Evolutionary conservation across 768 basidiomycete species (phyloP).

Genomic region (Boletus sensibilis): DNA sequence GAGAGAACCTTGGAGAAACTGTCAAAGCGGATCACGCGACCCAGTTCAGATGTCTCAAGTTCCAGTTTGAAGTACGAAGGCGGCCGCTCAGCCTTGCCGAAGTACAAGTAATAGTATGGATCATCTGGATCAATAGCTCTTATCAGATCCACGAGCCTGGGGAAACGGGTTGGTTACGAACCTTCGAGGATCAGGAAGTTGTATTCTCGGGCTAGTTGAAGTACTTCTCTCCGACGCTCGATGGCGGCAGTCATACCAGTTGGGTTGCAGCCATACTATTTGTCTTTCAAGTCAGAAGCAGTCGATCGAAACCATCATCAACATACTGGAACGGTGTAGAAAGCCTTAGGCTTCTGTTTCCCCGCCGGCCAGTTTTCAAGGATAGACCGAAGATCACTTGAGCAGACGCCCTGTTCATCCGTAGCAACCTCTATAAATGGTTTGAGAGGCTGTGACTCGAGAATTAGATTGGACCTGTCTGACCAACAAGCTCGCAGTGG

Average conservation of each 20-base stretch:
- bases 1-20: constrained; percentile 84
- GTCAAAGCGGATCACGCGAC: constrained; percentile 85
- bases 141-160: background rate
- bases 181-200: constrained; percentile 87
- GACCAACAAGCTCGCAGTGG: constrained; percentile 59
- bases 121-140: constrained; percentile 51
- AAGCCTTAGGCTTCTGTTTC: constrained; percentile 69
- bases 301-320: constrained; percentile 7
- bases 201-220: constrained; percentile 68
- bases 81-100: constrained; percentile 57
- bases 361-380: constrained; percentile 73
- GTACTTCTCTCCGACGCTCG: constrained; percentile 67
- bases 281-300: background rate
- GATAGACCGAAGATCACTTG: constrained; percentile 56
- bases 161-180: constrained; percentile 20
- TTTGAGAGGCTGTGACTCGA: constrained; percentile 3
- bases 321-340: constrained; percentile 79
- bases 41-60: constrained; percentile 58
- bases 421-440: constrained; percentile 66
- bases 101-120: constrained; percentile 79
- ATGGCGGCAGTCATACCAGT: constrained; percentile 76
- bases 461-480: constrained; percentile 8
- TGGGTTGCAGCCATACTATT: constrained; percentile 82
- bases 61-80: constrained; percentile 86
- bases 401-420: constrained; percentile 68